phyloP scores from a whole-genome alignment of 352 stramenopile species.

The Thraustotheca clavata region DNA sequence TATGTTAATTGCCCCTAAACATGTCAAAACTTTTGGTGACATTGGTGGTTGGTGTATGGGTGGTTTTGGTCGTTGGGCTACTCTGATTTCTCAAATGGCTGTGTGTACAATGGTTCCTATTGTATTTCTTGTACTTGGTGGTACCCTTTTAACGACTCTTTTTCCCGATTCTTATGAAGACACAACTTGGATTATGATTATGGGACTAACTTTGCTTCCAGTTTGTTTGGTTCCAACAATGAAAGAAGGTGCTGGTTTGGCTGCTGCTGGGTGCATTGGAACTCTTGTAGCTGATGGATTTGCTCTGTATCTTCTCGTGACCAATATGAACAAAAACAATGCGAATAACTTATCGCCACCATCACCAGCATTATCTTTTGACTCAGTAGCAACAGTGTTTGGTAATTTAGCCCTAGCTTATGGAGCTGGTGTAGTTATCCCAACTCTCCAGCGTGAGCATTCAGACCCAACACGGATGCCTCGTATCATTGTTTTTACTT shows the following conservation, averaged over 20 bases:
- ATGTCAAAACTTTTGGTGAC: conserved; percentile 23
- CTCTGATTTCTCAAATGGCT: conserved; percentile 22
- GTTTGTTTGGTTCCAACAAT: conserved; percentile 24
- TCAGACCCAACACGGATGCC: conserved; percentile 23
- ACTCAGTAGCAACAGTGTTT: conserved; percentile 26
- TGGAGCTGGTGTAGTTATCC: conserved; percentile 23
- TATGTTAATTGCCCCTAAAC: conserved; percentile 22
- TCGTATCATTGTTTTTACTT: conserved; percentile 20
- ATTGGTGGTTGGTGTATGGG: conserved; percentile 25
- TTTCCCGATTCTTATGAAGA: conserved; percentile 22
- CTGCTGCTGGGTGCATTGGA: conserved; percentile 17
- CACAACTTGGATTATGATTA: conserved; percentile 25
- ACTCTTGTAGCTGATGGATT: conserved; percentile 23
- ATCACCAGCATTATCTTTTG: conserved; percentile 16
- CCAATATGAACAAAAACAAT: conserved; percentile 11
- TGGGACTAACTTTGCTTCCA: conserved; percentile 19
- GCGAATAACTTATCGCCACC: conserved; percentile 1
- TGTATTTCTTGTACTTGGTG: conserved; percentile 24
- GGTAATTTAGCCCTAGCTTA: conserved; percentile 24
- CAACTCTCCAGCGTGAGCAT: conserved; percentile 22
- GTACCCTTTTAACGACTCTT: conserved; percentile 14
- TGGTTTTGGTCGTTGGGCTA: conserved; percentile 17
- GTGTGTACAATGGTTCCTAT: conserved; percentile 23
- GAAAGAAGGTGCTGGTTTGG: conserved; percentile 23
- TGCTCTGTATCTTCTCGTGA: conserved; percentile 20